Evolutionary conservation across 208 protist genomes (phyloP).

Genomic region (Tritrichomonas foetus): DNA sequence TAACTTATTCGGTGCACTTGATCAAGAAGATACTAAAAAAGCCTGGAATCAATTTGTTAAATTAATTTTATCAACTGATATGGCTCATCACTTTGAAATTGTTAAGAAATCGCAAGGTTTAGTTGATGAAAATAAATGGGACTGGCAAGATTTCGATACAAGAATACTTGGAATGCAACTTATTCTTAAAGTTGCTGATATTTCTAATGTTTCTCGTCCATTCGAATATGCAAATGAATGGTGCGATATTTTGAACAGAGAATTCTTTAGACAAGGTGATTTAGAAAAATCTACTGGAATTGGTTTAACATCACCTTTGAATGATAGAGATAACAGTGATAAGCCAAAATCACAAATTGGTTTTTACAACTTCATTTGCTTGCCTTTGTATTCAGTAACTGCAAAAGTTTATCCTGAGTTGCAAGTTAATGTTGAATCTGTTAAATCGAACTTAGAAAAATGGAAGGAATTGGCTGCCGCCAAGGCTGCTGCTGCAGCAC

Average conservation of each 20-base stretch:
- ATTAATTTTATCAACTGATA: constrained; percentile 61
- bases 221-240: not conserved
- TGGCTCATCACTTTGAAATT: constrained; percentile 56
- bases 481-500: no score
- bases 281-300: not conserved
- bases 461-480: not conserved
- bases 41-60: constrained; percentile 51
- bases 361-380: not conserved
- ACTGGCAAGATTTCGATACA: not conserved
- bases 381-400: not conserved
- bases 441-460: not conserved
- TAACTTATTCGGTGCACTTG: constrained; percentile 51
- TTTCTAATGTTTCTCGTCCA: not conserved
- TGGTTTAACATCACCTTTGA: not conserved
- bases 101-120: constrained; percentile 25
- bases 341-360: constrained; percentile 1
- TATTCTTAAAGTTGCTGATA: constrained; percentile 21
- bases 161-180: not conserved
- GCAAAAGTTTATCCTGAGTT: not conserved
- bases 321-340: not conserved
- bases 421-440: not conserved
- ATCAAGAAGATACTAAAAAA: constrained; percentile 45
- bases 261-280: constrained; percentile 25
- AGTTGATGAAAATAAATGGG: not conserved
- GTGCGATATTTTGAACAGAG: not conserved